phyloP scores from a whole-genome alignment of 2,329 filamentous ascomycete genomes.

The Parafenestella ontariensis region DNA sequence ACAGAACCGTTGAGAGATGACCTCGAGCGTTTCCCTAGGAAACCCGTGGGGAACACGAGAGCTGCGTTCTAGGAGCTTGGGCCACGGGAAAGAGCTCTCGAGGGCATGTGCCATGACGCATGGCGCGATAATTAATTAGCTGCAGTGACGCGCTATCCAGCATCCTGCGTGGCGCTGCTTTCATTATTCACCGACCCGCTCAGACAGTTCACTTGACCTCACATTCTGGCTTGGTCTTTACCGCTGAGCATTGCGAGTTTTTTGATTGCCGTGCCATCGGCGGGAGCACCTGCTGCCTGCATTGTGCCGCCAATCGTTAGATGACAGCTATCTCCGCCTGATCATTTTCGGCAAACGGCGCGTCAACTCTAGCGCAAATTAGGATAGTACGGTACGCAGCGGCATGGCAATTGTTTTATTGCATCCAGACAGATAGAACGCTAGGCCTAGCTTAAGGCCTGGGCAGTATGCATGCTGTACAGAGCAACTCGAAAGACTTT shows the following conservation, averaged over 20 bases:
- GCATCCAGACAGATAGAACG: too few species aligned
- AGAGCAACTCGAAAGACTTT: neutral
- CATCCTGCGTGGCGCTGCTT: too few species aligned
- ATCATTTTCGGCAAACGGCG: constrained; percentile 1
- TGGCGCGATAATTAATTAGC: neutral
- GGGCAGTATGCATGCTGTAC: too few species aligned
- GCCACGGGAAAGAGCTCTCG: constrained; percentile 11
- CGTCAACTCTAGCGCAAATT: constrained; percentile 1
- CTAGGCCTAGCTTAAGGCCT: too few species aligned
- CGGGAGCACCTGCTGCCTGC: neutral
- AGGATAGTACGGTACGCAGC: too few species aligned
- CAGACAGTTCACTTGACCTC: neutral
- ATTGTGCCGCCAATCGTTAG: neutral
- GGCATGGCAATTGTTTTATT: too few species aligned
- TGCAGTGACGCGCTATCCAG: too few species aligned
- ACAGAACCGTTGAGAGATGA: constrained; percentile 24
- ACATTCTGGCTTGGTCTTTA: neutral
- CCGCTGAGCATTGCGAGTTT: neutral
- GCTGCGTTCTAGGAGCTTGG: too few species aligned
- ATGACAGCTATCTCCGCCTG: constrained; percentile 1
- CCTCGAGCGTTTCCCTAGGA: constrained; percentile 9
- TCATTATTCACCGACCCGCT: neutral
- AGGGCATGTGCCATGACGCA: constrained; percentile 11
- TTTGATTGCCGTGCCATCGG: neutral
- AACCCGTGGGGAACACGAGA: constrained; percentile 12